phyloP scores from a whole-genome alignment of 2,329 filamentous ascomycete species.

The Fusarium acutatum region DNA sequence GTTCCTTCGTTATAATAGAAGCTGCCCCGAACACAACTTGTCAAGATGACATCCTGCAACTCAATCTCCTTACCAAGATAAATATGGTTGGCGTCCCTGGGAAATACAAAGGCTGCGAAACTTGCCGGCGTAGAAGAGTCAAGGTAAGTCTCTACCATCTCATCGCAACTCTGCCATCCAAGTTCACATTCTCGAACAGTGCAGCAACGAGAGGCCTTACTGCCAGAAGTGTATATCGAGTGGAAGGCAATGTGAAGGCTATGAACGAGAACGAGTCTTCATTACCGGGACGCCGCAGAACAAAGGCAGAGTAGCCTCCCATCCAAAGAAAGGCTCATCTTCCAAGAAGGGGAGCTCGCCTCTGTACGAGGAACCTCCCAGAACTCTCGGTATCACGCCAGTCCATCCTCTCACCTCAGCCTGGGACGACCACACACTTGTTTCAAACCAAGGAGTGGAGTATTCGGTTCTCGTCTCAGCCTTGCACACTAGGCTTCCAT shows the following conservation, averaged over 20 bases:
- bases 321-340: constrained; percentile 55
- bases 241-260: constrained; percentile 67
- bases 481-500: constrained; percentile 53
- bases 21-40: not conserved
- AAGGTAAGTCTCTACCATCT: constrained; percentile 54
- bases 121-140: constrained; percentile 66
- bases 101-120: constrained; percentile 72
- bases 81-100: constrained; percentile 69
- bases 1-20: not conserved
- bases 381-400: constrained; percentile 44
- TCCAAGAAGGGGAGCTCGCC: constrained; percentile 47
- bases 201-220: constrained; percentile 67
- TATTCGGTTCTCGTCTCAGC: constrained; percentile 55
- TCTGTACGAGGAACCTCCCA: constrained; percentile 30
- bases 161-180: not conserved
- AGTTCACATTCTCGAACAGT: constrained; percentile 51
- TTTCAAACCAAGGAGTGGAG: constrained; percentile 50
- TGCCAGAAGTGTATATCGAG: constrained; percentile 69
- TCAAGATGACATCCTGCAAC: not conserved
- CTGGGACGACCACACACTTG: constrained; percentile 57
- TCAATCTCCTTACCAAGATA: constrained; percentile 26
- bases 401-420: constrained; percentile 56
- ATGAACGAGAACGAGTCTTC: constrained; percentile 70
- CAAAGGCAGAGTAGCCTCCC: constrained; percentile 64
- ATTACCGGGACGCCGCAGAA: constrained; percentile 67